A percentile compares a stretch with the other conserved stretches of the same genome.
Evolutionary conservation across 176 grass and related monocot genomes (phyloP).

Genomic region (Zoysia pacifica): DNA sequence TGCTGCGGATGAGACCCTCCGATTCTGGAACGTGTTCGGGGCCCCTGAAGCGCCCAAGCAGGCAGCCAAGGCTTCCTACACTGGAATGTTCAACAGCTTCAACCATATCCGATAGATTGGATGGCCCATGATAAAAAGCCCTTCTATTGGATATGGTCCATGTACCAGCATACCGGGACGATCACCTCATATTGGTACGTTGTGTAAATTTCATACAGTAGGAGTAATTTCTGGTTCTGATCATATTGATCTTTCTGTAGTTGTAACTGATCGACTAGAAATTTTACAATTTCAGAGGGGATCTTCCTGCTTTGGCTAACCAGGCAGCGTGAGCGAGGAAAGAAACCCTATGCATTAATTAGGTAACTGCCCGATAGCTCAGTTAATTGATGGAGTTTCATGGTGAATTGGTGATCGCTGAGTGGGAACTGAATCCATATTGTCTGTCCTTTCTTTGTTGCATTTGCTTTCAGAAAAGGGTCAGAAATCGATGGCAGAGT

Average conservation of each 20-base stretch:
- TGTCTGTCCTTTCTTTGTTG: neutral
- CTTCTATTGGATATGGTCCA: conserved; percentile 30
- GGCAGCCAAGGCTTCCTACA: conserved; percentile 45
- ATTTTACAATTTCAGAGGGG: conserved; percentile 7
- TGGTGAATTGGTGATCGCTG: neutral
- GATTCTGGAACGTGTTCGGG: conserved; percentile 77
- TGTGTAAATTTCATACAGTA: neutral
- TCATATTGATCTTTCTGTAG: neutral
- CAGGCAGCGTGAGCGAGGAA: conserved; percentile 3
- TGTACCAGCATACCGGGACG: neutral
- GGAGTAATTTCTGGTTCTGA: neutral
- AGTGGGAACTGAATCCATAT: neutral
- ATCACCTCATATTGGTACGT: conserved; percentile 22
- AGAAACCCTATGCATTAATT: neutral
- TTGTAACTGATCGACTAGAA: neutral
- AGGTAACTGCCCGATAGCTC: conserved; percentile 1
- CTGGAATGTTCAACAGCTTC: conserved; percentile 65
- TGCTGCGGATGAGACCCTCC: conserved; percentile 67
- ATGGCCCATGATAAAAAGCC: conserved; percentile 5
- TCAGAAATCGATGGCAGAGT: neutral
- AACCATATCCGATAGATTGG: conserved; percentile 64
- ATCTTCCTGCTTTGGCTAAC: conserved; percentile 19
- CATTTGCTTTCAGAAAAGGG: conserved; percentile 15
- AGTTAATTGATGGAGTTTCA: neutral
- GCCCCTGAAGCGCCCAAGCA: conserved; percentile 56